A percentile compares a stretch with the other conserved stretches of the same genome.
Conservation (phyloP, 2,329 filamentous ascomycete species). For the Colletotrichum camelliae region DNA sequence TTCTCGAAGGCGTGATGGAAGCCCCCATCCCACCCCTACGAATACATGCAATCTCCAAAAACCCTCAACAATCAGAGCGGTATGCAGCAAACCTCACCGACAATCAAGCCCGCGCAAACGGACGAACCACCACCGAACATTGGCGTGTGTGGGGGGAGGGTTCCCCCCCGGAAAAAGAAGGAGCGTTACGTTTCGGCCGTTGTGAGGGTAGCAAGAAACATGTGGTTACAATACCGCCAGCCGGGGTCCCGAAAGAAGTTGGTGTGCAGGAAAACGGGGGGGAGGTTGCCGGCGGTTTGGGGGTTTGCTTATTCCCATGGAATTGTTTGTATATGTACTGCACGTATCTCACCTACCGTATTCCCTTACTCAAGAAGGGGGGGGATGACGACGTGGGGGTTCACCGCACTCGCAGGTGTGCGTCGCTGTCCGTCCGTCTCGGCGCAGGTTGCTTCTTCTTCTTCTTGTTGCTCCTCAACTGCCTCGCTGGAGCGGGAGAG, state of each 20-base stretch:
- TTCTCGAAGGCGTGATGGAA: neutral
- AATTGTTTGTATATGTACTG: neutral
- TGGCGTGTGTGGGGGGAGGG: neutral
- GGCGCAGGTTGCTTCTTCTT: neutral
- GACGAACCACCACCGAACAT: neutral
- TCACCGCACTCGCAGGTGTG: neutral
- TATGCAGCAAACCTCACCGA: neutral
- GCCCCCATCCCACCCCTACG: neutral
- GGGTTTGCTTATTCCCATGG: neutral
- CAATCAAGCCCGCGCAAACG: neutral
- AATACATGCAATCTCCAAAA: neutral
- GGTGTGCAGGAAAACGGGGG: neutral
- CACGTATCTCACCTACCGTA: neutral
- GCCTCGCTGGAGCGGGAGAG: neutral
- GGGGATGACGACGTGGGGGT: neutral
- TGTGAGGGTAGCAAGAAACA: neutral
- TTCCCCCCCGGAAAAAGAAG: neutral
- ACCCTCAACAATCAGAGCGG: neutral
- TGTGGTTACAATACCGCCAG: neutral
- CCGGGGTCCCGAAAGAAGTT: neutral
- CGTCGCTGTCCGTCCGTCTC: neutral
- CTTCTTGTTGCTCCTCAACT: neutral
- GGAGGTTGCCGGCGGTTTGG: neutral
- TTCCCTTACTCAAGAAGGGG: neutral
- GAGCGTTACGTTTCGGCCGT: neutral